Base-by-base conservation (phyloP, 164 flowering plant genomes). In the Litsea cubeba region DNA sequence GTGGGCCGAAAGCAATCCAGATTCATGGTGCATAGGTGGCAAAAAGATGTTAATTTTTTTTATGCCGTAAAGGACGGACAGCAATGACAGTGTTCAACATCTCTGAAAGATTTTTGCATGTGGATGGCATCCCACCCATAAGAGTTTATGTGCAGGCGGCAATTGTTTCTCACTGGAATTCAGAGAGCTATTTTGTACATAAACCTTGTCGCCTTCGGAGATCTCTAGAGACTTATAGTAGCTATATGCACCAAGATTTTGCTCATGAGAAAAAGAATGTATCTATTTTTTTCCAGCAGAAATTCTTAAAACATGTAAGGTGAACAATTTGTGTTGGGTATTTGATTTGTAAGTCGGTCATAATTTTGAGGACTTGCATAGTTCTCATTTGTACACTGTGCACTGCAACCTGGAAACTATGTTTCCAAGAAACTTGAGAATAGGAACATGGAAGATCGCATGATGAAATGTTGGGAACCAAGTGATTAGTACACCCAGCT, bases 1-100 rank as follows among this genome's bases (percentile, higher is more conserved):
- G 68, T 64, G 49, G 14, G 28, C 32, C 51, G 70, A 5, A 28
- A 72, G n/a, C 8, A 64, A 26, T 18, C 30, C 58, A 65, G 49
- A 50, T 62, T 74, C 54, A 58, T 12, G 7, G 46, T 65, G 74
- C 66, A 78, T 25, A 12, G 69, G 46, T 8, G 15, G n/a, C n/a
- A 30, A 12, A 35, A 30, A 66, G 50, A 40, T 40, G 50, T 20
- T 40, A 3, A 30, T 30, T 30, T 30, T 28, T 68, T 20, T 68
- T 35, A 26, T 68, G 20, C 22, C 24, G 5, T 20, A 68, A 30
- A 30, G 35, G 0, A 66, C 46, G 18, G 1, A 66, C 46, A 30
- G 46, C 69, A 66, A 15, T 66, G 46, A 14, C 12, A 30, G 46
- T 30, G 32, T 66, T 26, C n/a, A 15, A 20, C 8, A 15, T 66